Base-by-base conservation (phyloP, 78 protist genomes). In the Mastigamoeba balamuthi region DNA sequence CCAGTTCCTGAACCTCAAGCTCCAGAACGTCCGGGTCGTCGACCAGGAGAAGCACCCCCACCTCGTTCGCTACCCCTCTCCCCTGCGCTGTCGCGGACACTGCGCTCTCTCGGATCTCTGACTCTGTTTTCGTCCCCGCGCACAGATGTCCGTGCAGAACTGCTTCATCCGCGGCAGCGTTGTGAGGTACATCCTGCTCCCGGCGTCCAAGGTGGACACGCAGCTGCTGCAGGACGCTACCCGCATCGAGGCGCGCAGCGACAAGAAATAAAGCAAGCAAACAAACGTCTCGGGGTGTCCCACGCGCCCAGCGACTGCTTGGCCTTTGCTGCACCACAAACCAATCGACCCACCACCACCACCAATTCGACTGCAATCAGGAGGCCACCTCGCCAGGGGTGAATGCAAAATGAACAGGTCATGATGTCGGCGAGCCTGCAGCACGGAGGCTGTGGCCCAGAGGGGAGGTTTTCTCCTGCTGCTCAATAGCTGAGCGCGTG, bases 151-250 rank as follows among this genome's bases (percentile, higher is more conserved):
- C 0, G 95, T 94, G 35, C 84, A 84, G 44, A 90, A 83, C 78
- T 94, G 97, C 77, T 95, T 96, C 69, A 81, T 96, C 4, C 89
- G 99, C 25, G 99, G 99, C 2, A 90, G 95, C 3, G 95, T 92
- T 0, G 90, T 96, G 23, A 83, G 97, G 10, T 96, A 94, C 77
- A 84, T 94, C 4, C 95, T 88, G 43, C 48, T 96, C 9, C 91
- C 92, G 0, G 69, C 92, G 0, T 80, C 75, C 4, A 88, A 89
- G 1, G 98, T 96, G 0, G 98, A 96, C 75, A 78, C 82, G 6
- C 92, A 91, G 74, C 65, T 93, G 7, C 89, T 96, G 10, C 97
- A 96, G 85, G 98, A 94, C 38, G 89, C 93, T 4, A 58, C 95
- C 48, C 33, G 89, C 29, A 39, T 85, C 9, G 89, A 84, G 52